phyloP scores from a whole-genome alignment of 2,329 filamentous ascomycete species.

The Penicillium sp. region DNA sequence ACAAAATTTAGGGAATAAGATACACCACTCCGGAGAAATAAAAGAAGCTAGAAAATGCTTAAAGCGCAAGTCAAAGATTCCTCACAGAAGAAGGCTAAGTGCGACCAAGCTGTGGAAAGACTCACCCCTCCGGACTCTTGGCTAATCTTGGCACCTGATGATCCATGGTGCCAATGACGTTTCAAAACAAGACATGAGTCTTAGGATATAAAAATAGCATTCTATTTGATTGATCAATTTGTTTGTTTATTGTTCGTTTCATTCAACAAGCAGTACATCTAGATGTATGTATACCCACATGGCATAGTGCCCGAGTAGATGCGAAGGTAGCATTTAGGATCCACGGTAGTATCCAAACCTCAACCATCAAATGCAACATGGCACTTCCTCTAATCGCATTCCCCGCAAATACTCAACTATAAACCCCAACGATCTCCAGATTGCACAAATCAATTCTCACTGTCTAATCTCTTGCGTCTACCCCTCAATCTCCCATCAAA shows the following conservation, averaged over 20 bases:
- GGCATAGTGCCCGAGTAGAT: neutral
- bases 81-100: neutral
- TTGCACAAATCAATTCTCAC: too few relatives aligned
- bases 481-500: slow-evolving; percentile 2
- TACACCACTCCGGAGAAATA: neutral
- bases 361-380: neutral
- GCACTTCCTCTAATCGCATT: neutral
- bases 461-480: too few relatives aligned
- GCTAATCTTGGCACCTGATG: neutral
- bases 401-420: slow-evolving; percentile 12
- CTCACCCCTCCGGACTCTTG: slow-evolving; percentile 6
- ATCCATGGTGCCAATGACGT: slow-evolving; percentile 4
- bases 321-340: slow-evolving; percentile 13
- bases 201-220: too few relatives aligned
- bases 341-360: slow-evolving; percentile 17
- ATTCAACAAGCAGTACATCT: too few relatives aligned
- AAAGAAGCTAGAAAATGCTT: neutral
- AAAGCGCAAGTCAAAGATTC: neutral
- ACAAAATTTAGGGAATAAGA: neutral
- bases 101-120: neutral
- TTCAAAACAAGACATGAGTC: neutral
- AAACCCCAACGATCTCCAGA: neutral
- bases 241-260: too few relatives aligned
- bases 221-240: too few relatives aligned
- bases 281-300: neutral